These are phyloP conservation scores for Ganoderma sinense DNA, from an alignment of 1,284 basidiomycete genomes.

Conservation along the genomic window DNA sequence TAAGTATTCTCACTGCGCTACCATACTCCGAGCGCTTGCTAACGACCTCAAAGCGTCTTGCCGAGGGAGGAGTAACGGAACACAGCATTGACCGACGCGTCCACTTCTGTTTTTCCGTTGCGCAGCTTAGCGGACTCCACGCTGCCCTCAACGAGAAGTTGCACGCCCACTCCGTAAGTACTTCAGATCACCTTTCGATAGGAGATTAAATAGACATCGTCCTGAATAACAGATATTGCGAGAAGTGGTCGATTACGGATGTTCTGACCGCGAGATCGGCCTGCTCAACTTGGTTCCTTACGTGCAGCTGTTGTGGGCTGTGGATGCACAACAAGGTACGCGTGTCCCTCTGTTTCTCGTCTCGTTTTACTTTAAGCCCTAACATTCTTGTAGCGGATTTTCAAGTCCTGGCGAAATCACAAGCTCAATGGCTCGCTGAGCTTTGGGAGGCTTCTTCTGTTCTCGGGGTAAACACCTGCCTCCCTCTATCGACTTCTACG, in stretches of 20 bases:
- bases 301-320: slow-evolving; percentile 62
- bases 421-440: slow-evolving; percentile 58
- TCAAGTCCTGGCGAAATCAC: slow-evolving; percentile 41
- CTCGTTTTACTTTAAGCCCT: background rate
- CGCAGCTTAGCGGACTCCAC: slow-evolving; percentile 15
- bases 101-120: slow-evolving; percentile 13
- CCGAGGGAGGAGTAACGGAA: background rate
- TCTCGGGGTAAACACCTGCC: slow-evolving; percentile 25
- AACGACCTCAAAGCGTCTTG: slow-evolving; percentile 6
- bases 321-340: slow-evolving; percentile 49
- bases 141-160: background rate
- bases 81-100: background rate
- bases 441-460: slow-evolving; percentile 47
- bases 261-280: slow-evolving; percentile 10
- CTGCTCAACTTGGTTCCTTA: slow-evolving; percentile 57
- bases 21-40: background rate
- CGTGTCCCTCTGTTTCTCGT: slow-evolving; percentile 7
- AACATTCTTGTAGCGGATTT: slow-evolving; percentile 41
- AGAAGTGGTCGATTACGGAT: slow-evolving; percentile 23
- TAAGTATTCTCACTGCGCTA: background rate
- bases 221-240: slow-evolving; percentile 12
- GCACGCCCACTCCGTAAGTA: background rate
- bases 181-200: background rate
- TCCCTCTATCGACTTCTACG: background rate
- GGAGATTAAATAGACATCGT: background rate